Percentiles rank a stretch among this genome's conserved stretches.
Evolutionary conservation across 108 stramenopile species (phyloP).

Genomic region (Pseudonitzschia pungens): DNA sequence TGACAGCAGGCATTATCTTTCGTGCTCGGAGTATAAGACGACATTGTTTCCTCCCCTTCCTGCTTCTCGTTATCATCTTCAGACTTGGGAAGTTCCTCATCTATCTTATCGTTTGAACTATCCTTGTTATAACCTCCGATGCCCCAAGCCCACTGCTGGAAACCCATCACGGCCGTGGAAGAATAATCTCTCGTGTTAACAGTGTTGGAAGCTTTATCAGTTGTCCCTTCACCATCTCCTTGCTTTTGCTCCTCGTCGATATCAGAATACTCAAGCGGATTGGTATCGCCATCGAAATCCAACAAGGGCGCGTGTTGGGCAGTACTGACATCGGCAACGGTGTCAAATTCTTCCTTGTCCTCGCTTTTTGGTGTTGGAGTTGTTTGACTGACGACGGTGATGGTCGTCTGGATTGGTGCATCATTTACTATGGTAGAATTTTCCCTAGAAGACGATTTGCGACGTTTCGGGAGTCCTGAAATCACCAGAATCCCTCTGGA

Average conservation of each 20-base stretch:
- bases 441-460: not conserved
- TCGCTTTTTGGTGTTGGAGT: too few relatives aligned
- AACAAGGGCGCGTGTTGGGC: too few relatives aligned
- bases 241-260: not conserved
- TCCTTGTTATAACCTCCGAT: not conserved
- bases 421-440: too few relatives aligned
- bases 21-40: not conserved
- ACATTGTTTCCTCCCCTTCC: not conserved
- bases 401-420: not conserved
- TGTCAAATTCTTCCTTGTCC: too few relatives aligned
- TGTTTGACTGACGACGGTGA: too few relatives aligned
- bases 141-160: conserved; percentile 3
- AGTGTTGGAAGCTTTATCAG: not conserved
- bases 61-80: not conserved
- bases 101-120: not conserved
- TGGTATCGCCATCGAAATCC: too few relatives aligned
- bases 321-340: too few relatives aligned
- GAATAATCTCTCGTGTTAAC: not conserved
- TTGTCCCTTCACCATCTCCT: not conserved
- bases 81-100: not conserved
- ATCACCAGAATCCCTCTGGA: not conserved
- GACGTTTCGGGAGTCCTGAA: not conserved
- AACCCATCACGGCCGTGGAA: not conserved
- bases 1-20: not conserved
- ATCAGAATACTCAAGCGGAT: not conserved